A percentile compares a stretch with the other conserved stretches of the same genome.
phyloP scores from a whole-genome alignment of 2,329 filamentous ascomycete genomes.

The Fusarium azukiicola region DNA sequence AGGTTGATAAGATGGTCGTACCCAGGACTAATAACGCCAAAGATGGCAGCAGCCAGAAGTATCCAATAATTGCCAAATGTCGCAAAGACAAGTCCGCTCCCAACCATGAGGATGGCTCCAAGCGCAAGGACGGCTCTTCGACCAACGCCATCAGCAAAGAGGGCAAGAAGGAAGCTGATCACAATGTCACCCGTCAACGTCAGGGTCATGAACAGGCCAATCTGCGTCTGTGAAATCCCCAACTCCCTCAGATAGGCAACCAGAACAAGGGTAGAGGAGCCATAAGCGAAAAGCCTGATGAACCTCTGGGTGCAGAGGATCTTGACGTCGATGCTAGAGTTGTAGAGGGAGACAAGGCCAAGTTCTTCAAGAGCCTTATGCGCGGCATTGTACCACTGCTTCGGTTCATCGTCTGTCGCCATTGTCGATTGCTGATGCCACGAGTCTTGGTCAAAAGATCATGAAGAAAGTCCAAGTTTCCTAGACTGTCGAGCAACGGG shows the following conservation, averaged over 20 bases:
- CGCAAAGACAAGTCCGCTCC: slow-evolving; percentile 78
- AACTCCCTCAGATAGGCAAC: slow-evolving; percentile 76
- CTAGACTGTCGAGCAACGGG: not conserved
- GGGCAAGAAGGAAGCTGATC: slow-evolving; percentile 79
- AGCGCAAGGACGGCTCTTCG: slow-evolving; percentile 74
- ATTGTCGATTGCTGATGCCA: not conserved
- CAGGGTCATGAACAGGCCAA: slow-evolving; percentile 84
- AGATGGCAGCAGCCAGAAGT: slow-evolving; percentile 75
- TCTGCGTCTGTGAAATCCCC: slow-evolving; percentile 71
- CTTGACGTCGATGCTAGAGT: slow-evolving; percentile 60
- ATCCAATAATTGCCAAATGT: slow-evolving; percentile 76
- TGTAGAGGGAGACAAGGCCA: slow-evolving; percentile 53
- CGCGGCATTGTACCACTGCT: not conserved
- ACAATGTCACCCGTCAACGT: slow-evolving; percentile 80
- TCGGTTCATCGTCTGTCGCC: not conserved
- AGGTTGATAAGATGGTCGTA: slow-evolving; percentile 33
- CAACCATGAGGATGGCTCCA: slow-evolving; percentile 77
- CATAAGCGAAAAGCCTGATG: slow-evolving; percentile 82
- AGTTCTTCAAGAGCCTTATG: slow-evolving; percentile 47
- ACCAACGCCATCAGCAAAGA: slow-evolving; percentile 79
- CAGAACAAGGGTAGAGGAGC: slow-evolving; percentile 77
- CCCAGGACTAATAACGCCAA: slow-evolving; percentile 82
- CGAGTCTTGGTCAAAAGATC: not conserved
- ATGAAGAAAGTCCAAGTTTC: not conserved
- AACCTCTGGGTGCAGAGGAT: slow-evolving; percentile 79